phyloP scores from a whole-genome alignment of 305 asterid genomes.

The Euphrasia arctica region DNA sequence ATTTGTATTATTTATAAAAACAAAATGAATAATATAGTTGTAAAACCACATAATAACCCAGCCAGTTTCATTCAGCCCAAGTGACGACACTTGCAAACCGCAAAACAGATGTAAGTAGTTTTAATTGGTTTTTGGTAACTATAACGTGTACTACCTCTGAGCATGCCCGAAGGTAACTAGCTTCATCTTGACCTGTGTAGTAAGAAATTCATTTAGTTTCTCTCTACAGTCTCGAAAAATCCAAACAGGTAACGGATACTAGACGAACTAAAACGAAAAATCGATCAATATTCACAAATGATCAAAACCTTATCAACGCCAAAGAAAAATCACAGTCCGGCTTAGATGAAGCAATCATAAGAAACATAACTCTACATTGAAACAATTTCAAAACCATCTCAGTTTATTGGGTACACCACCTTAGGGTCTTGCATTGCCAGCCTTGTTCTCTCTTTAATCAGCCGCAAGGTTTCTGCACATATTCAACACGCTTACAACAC shows the following conservation, averaged over 20 bases:
- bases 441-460: constrained; percentile 79
- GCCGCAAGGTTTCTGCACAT: constrained; percentile 73
- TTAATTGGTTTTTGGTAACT: too few relatives aligned
- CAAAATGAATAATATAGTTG: too few relatives aligned
- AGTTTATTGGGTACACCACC: constrained; percentile 86
- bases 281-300: not conserved
- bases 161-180: constrained; percentile 71
- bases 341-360: not conserved
- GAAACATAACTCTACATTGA: not conserved
- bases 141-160: constrained; percentile 57
- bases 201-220: constrained; percentile 27
- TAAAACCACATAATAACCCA: too few relatives aligned
- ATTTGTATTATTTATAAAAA: too few relatives aligned
- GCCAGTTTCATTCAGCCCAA: too few relatives aligned
- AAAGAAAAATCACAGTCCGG: not conserved
- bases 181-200: constrained; percentile 82
- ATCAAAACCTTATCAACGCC: constrained; percentile 2
- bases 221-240: constrained; percentile 11
- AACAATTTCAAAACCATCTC: too few relatives aligned
- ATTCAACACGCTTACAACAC: constrained; percentile 21
- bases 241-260: not conserved
- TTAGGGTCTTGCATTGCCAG: constrained; percentile 98
- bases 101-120: too few relatives aligned
- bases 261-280: constrained; percentile 9
- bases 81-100: too few relatives aligned